These are phyloP conservation scores for Ichthyophthirius multifiliis DNA, from an alignment of 169 alveolate species.

Conservation along the genomic window DNA sequence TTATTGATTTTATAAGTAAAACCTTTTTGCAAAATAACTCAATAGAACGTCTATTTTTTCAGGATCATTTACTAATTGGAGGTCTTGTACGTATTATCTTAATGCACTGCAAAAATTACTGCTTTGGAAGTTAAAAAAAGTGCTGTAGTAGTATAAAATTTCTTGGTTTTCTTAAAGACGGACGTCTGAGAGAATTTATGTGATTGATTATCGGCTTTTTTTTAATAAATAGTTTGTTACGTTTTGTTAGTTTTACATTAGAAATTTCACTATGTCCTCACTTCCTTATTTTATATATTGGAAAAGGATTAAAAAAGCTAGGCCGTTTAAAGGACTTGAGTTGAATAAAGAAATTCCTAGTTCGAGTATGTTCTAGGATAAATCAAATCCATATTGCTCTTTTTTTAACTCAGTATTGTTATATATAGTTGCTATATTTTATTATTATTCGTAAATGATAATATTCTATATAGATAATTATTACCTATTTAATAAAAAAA, in stretches of 20 bases:
- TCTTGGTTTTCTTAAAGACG: background rate
- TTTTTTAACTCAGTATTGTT: too few relatives aligned
- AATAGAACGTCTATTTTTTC: conserved; percentile 10
- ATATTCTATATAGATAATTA: background rate
- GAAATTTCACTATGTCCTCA: background rate
- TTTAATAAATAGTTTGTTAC: background rate
- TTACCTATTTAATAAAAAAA: background rate
- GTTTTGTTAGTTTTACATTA: background rate
- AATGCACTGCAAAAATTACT: conserved; percentile 3
- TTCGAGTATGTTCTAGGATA: background rate
- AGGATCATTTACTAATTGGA: conserved; percentile 10
- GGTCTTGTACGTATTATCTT: background rate
- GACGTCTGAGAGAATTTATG: background rate
- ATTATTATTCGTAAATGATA: background rate
- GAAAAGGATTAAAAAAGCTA: background rate
- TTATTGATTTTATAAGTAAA: background rate
- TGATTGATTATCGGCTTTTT: background rate
- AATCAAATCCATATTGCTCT: background rate
- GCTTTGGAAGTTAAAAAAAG: background rate
- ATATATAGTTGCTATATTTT: too few relatives aligned
- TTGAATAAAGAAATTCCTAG: background rate
- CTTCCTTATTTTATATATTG: background rate
- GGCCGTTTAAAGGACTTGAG: background rate
- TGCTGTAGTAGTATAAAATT: background rate
- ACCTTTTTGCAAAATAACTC: background rate